Conservation (phyloP, 495 filamentous ascomycete species). For the Chaetomidium leptoderma region DNA sequence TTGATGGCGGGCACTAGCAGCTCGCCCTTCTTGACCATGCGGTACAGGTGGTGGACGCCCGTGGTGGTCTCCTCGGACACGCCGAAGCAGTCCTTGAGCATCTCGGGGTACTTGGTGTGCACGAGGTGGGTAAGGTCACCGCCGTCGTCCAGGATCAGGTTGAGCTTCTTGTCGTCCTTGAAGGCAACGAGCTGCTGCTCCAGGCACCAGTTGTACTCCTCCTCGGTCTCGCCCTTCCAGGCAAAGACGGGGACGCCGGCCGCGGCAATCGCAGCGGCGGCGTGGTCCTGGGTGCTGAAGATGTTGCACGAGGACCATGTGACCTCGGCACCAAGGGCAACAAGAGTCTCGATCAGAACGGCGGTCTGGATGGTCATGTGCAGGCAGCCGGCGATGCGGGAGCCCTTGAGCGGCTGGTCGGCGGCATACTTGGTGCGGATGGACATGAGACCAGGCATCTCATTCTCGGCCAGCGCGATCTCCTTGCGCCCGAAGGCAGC, state of each 20-base stretch:
- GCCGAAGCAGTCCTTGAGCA: slow-evolving; percentile 96
- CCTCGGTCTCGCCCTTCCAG: slow-evolving; percentile 99
- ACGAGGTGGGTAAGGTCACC: slow-evolving; percentile 95
- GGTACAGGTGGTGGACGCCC: slow-evolving; percentile 98
- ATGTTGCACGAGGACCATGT: slow-evolving; percentile 99
- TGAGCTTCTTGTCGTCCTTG: slow-evolving; percentile 93
- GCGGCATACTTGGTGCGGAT: slow-evolving; percentile 84
- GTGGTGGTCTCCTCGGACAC: slow-evolving; percentile 99
- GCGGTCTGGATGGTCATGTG: slow-evolving; percentile 99
- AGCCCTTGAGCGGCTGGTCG: slow-evolving; percentile 89
- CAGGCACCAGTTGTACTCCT: slow-evolving; percentile 99
- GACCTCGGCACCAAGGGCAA: slow-evolving; percentile 89
- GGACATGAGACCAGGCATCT: slow-evolving; percentile 96
- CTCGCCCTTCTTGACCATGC: slow-evolving; percentile 87
- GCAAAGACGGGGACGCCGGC: slow-evolving; percentile 94
- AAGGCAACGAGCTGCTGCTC: slow-evolving; percentile 97
- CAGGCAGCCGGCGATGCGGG: slow-evolving; percentile 90
- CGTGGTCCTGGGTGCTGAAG: slow-evolving; percentile 98
- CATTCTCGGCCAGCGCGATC: slow-evolving; percentile 97
- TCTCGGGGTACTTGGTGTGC: slow-evolving; percentile 95
- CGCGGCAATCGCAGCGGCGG: slow-evolving; percentile 93
- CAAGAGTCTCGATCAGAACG: slow-evolving; percentile 96
- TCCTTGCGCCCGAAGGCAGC: slow-evolving; percentile 98
- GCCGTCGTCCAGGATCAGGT: slow-evolving; percentile 98
- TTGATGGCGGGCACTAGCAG: slow-evolving; percentile 96